Conservation (phyloP, 495 filamentous ascomycete genomes). For the Aspergillus bertholletiae region DNA sequence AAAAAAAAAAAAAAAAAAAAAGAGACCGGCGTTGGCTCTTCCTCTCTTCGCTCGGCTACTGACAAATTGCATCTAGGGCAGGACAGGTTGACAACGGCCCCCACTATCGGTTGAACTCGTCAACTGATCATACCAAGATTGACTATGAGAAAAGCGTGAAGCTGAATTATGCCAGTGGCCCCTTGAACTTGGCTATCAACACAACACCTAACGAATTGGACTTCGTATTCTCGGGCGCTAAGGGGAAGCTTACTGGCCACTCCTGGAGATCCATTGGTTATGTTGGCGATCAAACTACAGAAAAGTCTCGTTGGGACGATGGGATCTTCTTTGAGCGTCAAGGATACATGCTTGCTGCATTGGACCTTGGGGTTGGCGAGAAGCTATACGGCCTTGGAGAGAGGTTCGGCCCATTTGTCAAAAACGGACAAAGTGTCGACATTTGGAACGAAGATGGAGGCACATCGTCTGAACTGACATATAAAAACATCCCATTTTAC, state of each 20-base stretch:
- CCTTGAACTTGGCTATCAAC: conserved; percentile 50
- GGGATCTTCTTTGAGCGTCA: conserved; percentile 51
- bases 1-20: no score
- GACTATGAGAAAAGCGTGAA: conserved; percentile 38
- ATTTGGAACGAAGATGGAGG: conserved; percentile 74
- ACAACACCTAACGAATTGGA: conserved; percentile 52
- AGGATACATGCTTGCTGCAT: conserved; percentile 60
- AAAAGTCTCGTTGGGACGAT: conserved; percentile 47
- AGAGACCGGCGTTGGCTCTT: background rate
- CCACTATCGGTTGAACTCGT: conserved; percentile 58
- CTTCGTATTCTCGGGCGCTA: conserved; percentile 50
- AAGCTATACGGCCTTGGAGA: conserved; percentile 68
- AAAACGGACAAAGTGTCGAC: conserved; percentile 63
- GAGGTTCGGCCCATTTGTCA: conserved; percentile 66
- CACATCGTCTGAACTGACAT: conserved; percentile 66
- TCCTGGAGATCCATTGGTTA: conserved; percentile 57
- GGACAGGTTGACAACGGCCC: conserved; percentile 51
- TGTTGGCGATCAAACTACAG: conserved; percentile 48
- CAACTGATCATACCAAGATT: conserved; percentile 41
- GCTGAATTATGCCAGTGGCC: conserved; percentile 54
- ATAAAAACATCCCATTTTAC: conserved; percentile 73
- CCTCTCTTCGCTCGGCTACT: background rate
- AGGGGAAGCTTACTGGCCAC: conserved; percentile 54
- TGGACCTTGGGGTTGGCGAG: conserved; percentile 63
- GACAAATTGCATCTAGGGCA: conserved; percentile 24